A percentile compares a stretch with the other conserved stretches of the same genome.
Evolutionary conservation across 2,329 filamentous ascomycete species (phyloP).

Genomic region (Zasmidium citrigriseum): DNA sequence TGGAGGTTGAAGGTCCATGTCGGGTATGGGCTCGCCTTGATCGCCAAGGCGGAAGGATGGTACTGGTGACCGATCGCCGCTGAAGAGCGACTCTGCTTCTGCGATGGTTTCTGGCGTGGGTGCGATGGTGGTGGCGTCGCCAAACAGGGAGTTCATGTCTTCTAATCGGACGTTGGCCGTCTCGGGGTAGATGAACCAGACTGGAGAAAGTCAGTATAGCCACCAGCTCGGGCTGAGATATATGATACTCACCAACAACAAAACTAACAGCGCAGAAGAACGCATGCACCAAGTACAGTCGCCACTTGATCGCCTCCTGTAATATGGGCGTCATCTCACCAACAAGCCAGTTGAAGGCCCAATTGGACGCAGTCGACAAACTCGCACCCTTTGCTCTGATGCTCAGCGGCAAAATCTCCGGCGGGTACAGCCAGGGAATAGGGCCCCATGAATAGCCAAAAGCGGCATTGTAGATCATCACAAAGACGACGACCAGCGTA

Average conservation of each 20-base stretch:
- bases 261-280: constrained; percentile 97
- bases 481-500: constrained; percentile 84
- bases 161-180: constrained; percentile 93
- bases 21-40: constrained; percentile 66
- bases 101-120: constrained; percentile 75
- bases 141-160: constrained; percentile 94
- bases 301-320: constrained; percentile 90
- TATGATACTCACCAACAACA: constrained; percentile 75
- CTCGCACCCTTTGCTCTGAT: constrained; percentile 97
- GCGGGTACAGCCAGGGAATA: constrained; percentile 96
- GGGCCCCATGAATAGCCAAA: constrained; percentile 98
- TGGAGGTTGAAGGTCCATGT: constrained; percentile 79
- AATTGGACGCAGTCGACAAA: constrained; percentile 93
- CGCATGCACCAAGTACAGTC: constrained; percentile 90
- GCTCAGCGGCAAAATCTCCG: constrained; percentile 96
- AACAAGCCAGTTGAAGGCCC: constrained; percentile 98
- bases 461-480: constrained; percentile 97
- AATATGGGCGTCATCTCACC: constrained; percentile 92
- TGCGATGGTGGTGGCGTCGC: constrained; percentile 83
- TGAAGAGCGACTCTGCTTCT: constrained; percentile 81
- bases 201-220: constrained; percentile 49
- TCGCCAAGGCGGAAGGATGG: constrained; percentile 72
- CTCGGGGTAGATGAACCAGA: constrained; percentile 97
- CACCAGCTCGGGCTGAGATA: neutral
- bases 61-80: constrained; percentile 70